Base-by-base conservation (phyloP, 345 rosid species). In the Brassica rapa region DNA sequence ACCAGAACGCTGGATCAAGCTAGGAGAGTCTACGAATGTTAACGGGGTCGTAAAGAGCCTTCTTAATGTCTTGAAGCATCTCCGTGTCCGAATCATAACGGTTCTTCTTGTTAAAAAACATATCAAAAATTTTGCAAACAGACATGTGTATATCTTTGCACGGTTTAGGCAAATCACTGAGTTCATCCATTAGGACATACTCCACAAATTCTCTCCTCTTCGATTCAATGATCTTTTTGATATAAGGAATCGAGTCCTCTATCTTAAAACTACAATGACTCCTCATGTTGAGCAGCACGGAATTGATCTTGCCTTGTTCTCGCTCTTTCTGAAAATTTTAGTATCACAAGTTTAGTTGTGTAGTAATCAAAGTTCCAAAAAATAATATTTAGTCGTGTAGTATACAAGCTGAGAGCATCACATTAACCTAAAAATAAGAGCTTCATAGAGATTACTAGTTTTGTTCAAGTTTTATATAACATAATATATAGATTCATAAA, bases 61-160 rank as follows among this genome's bases (percentile, higher is more conserved):
- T 85, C 25, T 83, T 82, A 64, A 90, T 86, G 82, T 90, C 88
- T 11, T 59, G 74, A 57, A 86, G 63, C 83, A 87, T 39, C 15
- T 79, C 83, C 0, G 76, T 77, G 33, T 75, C 61, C 0, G 89
- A 84, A 65, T 87, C 86, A 51, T 66, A 86, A 57, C 78, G 76
- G 39, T 87, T 89, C 73, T 80, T 76, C 23, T 88, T 78, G 81
- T 83, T 49, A 66, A 74, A 87, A 77, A 89, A 87, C 88, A 86
- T 83, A 19, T 77, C 72, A 77, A 84, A 89, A 11, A 75, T 72
- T 79, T 86, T 89, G 51, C 60, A 27, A 30, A 80, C 41, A 14
- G 82, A 75, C 62, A 87, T 65, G 63, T 89, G 89, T n/a, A 89
- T 80, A 16, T 59, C 84, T 74, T 81, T 87, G 82, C 70, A 68